A percentile compares a stretch with the other conserved stretches of the same genome.
Evolutionary conservation across 768 basidiomycete species (phyloP).

Genomic region (Lactarius psammicola): DNA sequence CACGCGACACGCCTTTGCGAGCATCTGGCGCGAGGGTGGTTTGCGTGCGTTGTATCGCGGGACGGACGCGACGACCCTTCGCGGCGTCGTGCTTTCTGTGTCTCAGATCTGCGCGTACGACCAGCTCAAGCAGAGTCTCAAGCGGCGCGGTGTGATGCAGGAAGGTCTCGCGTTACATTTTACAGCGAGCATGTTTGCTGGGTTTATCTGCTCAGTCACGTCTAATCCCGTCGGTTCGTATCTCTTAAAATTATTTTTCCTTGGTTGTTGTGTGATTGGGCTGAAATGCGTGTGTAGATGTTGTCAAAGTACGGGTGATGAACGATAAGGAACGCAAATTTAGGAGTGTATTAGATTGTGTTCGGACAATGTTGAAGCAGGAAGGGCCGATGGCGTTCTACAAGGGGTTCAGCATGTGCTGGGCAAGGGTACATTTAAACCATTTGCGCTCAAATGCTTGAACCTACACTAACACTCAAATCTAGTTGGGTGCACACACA

Average conservation of each 20-base stretch:
- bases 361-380: constrained; percentile 33
- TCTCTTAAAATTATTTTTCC: background rate
- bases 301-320: constrained; percentile 41
- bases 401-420: constrained; percentile 44
- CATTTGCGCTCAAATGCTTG: background rate
- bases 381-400: constrained; percentile 39
- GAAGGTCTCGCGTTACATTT: constrained; percentile 39
- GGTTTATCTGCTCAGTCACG: constrained; percentile 40
- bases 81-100: constrained; percentile 38
- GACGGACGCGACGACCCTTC: constrained; percentile 36
- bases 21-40: constrained; percentile 36
- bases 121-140: constrained; percentile 38
- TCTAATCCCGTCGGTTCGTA: constrained; percentile 39
- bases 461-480: background rate
- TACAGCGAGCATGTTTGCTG: constrained; percentile 38
- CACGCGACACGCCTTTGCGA: constrained; percentile 36
- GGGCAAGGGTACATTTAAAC: constrained; percentile 36
- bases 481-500: constrained; percentile 39
- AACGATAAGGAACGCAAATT: constrained; percentile 37
- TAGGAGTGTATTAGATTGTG: constrained; percentile 36
- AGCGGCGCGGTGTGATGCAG: constrained; percentile 35
- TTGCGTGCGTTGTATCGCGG: constrained; percentile 37
- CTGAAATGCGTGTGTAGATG: constrained; percentile 30
- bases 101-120: constrained; percentile 41
- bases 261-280: background rate